phyloP scores from a whole-genome alignment of 2,329 filamentous ascomycete genomes.

The Cordyceps fumosorosea region DNA sequence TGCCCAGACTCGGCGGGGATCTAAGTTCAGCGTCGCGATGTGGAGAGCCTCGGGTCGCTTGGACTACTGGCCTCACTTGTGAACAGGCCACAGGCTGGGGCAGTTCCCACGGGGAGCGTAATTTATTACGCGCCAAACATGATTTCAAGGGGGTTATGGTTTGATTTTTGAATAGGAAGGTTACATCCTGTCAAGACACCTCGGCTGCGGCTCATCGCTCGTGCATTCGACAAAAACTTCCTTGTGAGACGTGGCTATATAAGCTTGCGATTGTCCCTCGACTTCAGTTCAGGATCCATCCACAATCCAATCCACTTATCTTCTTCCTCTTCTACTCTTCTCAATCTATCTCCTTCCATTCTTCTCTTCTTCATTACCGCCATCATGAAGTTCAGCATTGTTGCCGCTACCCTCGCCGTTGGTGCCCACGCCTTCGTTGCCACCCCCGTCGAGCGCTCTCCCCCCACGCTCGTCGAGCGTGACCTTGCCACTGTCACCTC shows the following conservation, averaged over 20 bases:
- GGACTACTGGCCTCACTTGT: not conserved
- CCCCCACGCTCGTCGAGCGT: slow-evolving; percentile 11
- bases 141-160: not conserved
- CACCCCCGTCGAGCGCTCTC: slow-evolving; percentile 3
- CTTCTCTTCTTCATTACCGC: not conserved
- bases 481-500: slow-evolving; percentile 14
- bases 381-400: slow-evolving; percentile 13
- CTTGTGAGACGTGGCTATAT: not conserved
- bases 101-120: not conserved
- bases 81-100: not conserved
- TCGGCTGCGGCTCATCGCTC: not conserved
- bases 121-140: not conserved
- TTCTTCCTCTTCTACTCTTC: not conserved
- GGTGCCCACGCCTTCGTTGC: slow-evolving; percentile 13
- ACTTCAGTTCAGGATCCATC: not conserved
- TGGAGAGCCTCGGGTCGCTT: slow-evolving; percentile 3
- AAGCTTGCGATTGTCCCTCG: not conserved
- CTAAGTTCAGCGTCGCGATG: not conserved
- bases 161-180: not conserved
- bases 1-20: not conserved
- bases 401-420: slow-evolving; percentile 10
- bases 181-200: not conserved
- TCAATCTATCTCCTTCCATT: not conserved
- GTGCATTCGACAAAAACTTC: not conserved
- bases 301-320: not conserved